Evolutionary conservation across 805 yeast species (phyloP), one percentile per base, ranked within the genome.

Genomic region (Teunomyces tritomae): DNA sequence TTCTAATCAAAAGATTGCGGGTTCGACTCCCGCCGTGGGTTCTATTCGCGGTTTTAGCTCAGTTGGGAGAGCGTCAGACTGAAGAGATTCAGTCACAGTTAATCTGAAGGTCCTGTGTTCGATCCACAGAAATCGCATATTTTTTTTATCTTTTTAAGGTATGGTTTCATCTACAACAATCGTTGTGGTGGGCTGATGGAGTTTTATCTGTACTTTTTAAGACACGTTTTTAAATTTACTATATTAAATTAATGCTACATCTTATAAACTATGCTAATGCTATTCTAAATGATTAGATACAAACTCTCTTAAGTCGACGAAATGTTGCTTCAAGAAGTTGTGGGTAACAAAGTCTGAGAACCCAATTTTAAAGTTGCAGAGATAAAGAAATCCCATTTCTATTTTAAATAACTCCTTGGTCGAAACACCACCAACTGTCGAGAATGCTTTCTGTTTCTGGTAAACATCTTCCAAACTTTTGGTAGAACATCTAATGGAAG

Each of bases 61-160:
- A 61, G 64, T 61, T 53, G 65, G 65, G 64, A 61, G 65, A 57
- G 63, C 63, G 63, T 57, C 63, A 59, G 62, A 59, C 63, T 59
- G 63, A 58, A 59, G 63, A 48, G 46, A 48, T 48, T 48, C 55
- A 50, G 56, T 53, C 53, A 50, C 48, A 52, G 56, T 56, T 59
- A 59, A 82, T 83, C 87, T 83, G 87, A 79, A 84, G 89, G 89
- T 83, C 87, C 84, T 82, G 88, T 81, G 88, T 84, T 84, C 89
- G 85, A 84, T 82, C 88, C 89, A 81, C 88, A 82, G 80, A 79
- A 77, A 67, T 77, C 82, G 84, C 84, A 79, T 58, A 39, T 44
- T 53, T 61, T 61, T 67, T 48, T 46, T 33, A 36, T 28, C 1
- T 33, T 33, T 4, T 24, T 33, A 20, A 5, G 24, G 5, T 8